These are phyloP conservation scores for Pouteria glomerata DNA, from an alignment of 148 eudicot genomes.

Conservation along the genomic window DNA sequence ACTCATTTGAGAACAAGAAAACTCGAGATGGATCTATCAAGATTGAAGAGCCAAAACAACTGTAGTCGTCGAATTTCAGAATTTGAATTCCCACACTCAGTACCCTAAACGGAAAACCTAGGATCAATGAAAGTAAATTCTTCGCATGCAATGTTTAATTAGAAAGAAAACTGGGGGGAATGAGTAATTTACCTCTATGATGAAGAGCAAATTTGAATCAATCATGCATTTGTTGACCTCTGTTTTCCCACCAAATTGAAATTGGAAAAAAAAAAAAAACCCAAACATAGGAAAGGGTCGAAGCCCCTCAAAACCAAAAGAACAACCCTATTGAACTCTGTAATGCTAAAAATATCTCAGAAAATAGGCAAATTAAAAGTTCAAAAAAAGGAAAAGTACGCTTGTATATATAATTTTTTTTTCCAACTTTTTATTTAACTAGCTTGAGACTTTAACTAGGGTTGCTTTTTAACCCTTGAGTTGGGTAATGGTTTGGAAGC, in stretches of 20 bases:
- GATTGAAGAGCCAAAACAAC: not conserved
- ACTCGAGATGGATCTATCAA: constrained; percentile 11
- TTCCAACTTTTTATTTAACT: constrained; percentile 8
- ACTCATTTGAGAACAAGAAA: not conserved
- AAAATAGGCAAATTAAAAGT: not conserved
- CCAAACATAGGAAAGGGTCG: constrained; percentile 20
- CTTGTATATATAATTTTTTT: not conserved
- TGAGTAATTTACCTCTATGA: constrained; percentile 1
- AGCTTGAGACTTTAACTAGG: not conserved
- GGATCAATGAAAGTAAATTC: constrained; percentile 10
- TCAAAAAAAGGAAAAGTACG: not conserved
- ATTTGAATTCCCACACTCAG: not conserved
- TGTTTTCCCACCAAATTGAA: constrained; percentile 32
- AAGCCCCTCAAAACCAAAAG: constrained; percentile 23
- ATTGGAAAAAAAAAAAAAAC: constrained; percentile 10
- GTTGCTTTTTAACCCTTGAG: constrained; percentile 9
- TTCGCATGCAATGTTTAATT: not conserved
- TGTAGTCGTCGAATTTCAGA: not conserved
- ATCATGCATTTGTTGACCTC: not conserved
- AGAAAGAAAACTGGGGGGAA: not conserved
- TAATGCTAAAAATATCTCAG: not conserved
- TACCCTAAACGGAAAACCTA: constrained; percentile 26
- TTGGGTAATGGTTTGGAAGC: not conserved
- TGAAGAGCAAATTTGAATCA: constrained; percentile 14
- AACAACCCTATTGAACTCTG: not conserved